Percentiles rank a stretch among this genome's conserved stretches.
Conservation (phyloP, 768 basidiomycete species). For the Leccinum incarnatum region DNA sequence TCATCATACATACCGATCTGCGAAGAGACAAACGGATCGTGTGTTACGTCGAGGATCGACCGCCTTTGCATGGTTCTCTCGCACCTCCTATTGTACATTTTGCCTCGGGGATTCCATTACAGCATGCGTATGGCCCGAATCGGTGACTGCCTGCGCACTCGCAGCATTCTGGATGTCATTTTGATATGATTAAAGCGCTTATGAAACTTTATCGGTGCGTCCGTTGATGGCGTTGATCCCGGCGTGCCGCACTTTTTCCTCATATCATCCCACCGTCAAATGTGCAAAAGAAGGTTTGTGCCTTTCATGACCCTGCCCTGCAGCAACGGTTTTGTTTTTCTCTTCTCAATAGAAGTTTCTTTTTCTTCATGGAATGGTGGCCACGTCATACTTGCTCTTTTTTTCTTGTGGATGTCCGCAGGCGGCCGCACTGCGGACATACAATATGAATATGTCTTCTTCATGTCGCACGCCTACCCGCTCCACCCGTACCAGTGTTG, state of each 20-base stretch:
- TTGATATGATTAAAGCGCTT: conserved; percentile 23
- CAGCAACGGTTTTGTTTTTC: background rate
- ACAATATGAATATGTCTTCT: conserved; percentile 5
- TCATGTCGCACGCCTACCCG: conserved; percentile 2
- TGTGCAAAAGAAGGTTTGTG: conserved; percentile 24
- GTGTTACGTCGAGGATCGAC: conserved; percentile 22
- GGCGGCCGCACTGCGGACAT: conserved; percentile 29
- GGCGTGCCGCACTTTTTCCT: conserved; percentile 16
- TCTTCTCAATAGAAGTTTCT: conserved; percentile 18
- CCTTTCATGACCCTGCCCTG: conserved; percentile 6
- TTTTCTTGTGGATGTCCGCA: conserved; percentile 3
- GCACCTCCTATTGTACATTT: conserved; percentile 9
- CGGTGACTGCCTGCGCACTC: conserved; percentile 11
- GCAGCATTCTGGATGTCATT: conserved; percentile 21
- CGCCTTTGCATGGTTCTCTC: conserved; percentile 3
- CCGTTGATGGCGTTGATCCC: conserved; percentile 29
- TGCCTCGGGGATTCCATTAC: conserved; percentile 19
- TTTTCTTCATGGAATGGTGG: conserved; percentile 17
- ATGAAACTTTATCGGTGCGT: conserved; percentile 29
- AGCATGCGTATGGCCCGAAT: conserved; percentile 17
- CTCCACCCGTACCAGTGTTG: background rate
- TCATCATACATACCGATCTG: conserved; percentile 19
- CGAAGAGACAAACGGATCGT: conserved; percentile 11
- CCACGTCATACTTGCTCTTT: conserved; percentile 16
- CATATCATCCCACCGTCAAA: conserved; percentile 13